A percentile compares a stretch with the other conserved stretches of the same genome.
phyloP scores from a whole-genome alignment of 2,329 filamentous ascomycete species.

The Colletotrichum eleusines region DNA sequence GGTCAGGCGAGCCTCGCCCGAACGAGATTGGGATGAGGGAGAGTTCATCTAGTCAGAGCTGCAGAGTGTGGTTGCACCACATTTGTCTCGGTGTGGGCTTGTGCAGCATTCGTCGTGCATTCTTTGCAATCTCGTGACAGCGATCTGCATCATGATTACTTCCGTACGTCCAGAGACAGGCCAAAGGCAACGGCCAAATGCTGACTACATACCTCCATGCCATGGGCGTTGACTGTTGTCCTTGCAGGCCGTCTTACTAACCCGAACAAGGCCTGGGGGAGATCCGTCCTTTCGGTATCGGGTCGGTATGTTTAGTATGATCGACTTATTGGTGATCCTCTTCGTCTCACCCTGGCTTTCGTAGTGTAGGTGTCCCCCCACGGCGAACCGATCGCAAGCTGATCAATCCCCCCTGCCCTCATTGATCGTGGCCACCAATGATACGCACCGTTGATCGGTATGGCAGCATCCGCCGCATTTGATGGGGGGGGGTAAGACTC shows the following conservation, averaged over 20 bases:
- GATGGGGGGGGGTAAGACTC: background rate
- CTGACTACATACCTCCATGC: background rate
- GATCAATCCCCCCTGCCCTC: background rate
- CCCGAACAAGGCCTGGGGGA: background rate
- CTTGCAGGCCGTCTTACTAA: background rate
- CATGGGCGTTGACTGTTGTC: background rate
- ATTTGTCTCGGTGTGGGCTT: background rate
- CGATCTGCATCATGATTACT: slow-evolving; percentile 27
- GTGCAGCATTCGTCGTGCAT: background rate
- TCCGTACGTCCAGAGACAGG: slow-evolving; percentile 19
- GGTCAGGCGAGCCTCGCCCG: slow-evolving; percentile 3
- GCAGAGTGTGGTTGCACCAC: slow-evolving; percentile 14
- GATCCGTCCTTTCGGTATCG: background rate
- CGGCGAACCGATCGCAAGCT: no score
- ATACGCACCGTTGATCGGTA: background rate
- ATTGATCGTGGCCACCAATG: background rate
- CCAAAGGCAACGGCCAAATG: background rate
- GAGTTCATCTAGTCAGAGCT: slow-evolving; percentile 1
- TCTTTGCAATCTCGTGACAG: slow-evolving; percentile 21
- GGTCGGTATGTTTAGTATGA: background rate
- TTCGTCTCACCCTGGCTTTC: background rate
- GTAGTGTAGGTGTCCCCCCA: background rate
- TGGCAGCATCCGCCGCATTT: background rate
- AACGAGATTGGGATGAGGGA: background rate
- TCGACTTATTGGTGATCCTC: background rate